Base-by-base conservation (phyloP, 352 stramenopile species). In the Elongisporangium senticosum region DNA sequence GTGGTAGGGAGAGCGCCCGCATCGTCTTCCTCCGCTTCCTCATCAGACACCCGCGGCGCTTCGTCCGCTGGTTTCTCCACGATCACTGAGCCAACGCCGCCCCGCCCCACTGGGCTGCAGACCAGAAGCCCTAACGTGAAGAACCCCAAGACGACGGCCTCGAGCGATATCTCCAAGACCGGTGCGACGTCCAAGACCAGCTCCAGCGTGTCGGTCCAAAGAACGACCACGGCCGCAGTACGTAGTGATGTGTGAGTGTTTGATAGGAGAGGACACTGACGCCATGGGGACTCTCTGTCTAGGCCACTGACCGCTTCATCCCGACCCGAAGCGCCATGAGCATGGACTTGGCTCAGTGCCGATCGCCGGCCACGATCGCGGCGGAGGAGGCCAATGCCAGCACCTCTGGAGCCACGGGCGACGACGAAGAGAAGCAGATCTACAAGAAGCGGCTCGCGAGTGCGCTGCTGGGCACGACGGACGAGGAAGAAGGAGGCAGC, bases 241-340 rank as follows among this genome's bases (percentile, higher is more conserved):
- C 40, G 21, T 17, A 17, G 21, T 28, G 15, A 51, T 6, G 19
- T 33, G 19, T 37, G 22, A 43, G 19, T 11, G 54, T 63, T 50
- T 19, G 49, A 43, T 15, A 43, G 23, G 23, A 26, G 14, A 11
- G 4, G 56, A 3, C 37, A 55, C 51, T 57, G 56, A 17, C 58
- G 5, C 4, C 19, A 14, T 26, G 28, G 17, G 22, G 24, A 14
- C 7, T 21, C 17, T 50, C 10, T 65, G 47, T 62, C 58, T 43
- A 88, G 67, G 65, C 72, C 22, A 77, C 75, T 10, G 85, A 95
- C 61, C 77, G 85, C 40, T 95, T 93, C 67, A 95, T 95, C 55
- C 85, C 85, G 24, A 95, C 89, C 61, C 82, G 85, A 2, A 89
- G 83, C 53, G 85, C 85, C 33, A 95, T 93, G 85, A 91, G 92